Evolutionary conservation across 306 rosid species (phyloP), one percentile per base, ranked within the genome.

Genomic region (Dalbergia cochinchinensis): DNA sequence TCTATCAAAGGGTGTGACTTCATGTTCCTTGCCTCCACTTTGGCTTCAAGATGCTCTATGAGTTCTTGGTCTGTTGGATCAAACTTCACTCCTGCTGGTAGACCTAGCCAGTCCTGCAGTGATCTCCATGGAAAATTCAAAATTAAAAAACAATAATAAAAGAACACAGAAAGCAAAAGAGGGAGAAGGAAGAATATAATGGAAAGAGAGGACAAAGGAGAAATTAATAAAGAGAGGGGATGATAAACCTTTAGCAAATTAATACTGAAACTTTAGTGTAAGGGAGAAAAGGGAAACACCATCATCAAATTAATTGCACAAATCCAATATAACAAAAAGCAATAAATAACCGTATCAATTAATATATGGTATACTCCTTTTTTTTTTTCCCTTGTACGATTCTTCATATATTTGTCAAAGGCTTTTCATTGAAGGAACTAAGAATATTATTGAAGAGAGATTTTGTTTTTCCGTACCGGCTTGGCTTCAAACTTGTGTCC

Each of bases 41-140:
- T 92, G 66, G 94, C 97, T 87, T 92, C 97, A 2, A 92, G 89
- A 74, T 92, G 97, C 84, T 92, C 97, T 55, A 92, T 90, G 80
- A 92, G 84, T 84, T 92, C 97, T 83, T 92, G 97, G 79, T 92
- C 97, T 13, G 97, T 92, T 19, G 97, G 97, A 79, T 91, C 97
- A 78, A 91, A 91, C 85, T 90, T 91, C 86, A 91, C 97, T 79
- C 97, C 97, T 3, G 97, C 97, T 20, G 97, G 97, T 78, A 92
- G 87, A 86, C 97, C 97, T 65, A 92, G 76, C 97, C 97, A 92
- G 60, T 92, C 92, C 97, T 92, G 87, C 76, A 82, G 34, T 65
- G 77, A 20, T 63, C 42, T 73, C 48, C 69, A 79, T 53, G 47
- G 65, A 75, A 54, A 45, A 22, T 7, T 54, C 11, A 16, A 78